Conservation (phyloP, 2,329 filamentous ascomycete genomes). For the Colletotrichum horii region DNA sequence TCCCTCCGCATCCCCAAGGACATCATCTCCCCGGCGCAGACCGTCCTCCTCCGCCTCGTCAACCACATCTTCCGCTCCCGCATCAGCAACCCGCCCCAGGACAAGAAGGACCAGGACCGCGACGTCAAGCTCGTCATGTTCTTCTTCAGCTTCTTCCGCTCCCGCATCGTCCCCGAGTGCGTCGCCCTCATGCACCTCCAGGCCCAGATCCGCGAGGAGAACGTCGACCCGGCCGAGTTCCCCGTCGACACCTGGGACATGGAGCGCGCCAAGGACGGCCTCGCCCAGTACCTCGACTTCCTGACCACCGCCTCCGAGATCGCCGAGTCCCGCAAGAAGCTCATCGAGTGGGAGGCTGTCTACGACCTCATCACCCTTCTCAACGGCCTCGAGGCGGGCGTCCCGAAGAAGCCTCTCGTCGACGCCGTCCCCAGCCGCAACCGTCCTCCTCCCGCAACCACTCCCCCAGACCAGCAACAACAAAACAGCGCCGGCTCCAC, state of each 20-base stretch:
- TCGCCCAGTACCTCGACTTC: slow-evolving; percentile 94
- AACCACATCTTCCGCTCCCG: slow-evolving; percentile 81
- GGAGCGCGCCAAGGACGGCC: slow-evolving; percentile 93
- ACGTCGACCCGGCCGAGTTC: slow-evolving; percentile 82
- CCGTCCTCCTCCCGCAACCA: background rate
- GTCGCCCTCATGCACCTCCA: slow-evolving; percentile 94
- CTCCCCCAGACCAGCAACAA: slow-evolving; percentile 31
- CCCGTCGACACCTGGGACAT: slow-evolving; percentile 97
- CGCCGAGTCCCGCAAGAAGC: slow-evolving; percentile 78
- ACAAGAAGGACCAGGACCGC: slow-evolving; percentile 56
- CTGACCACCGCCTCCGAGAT: slow-evolving; percentile 89
- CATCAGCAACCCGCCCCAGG: slow-evolving; percentile 48
- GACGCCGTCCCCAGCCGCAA: slow-evolving; percentile 32
- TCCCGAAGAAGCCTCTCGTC: slow-evolving; percentile 79
- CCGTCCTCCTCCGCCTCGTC: slow-evolving; percentile 87
- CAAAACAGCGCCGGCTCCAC: slow-evolving; percentile 21
- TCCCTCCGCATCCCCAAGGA: slow-evolving; percentile 92
- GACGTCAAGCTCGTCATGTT: slow-evolving; percentile 78
- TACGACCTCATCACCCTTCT: slow-evolving; percentile 89
- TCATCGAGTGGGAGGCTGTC: slow-evolving; percentile 90
- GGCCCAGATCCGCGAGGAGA: slow-evolving; percentile 81
- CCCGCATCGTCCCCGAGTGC: slow-evolving; percentile 91
- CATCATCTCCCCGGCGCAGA: slow-evolving; percentile 94
- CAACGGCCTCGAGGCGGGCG: slow-evolving; percentile 84
- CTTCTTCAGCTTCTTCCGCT: slow-evolving; percentile 90